Evolutionary conservation across 208 protist species (phyloP).

Genomic region (Crithidia brevicula): DNA sequence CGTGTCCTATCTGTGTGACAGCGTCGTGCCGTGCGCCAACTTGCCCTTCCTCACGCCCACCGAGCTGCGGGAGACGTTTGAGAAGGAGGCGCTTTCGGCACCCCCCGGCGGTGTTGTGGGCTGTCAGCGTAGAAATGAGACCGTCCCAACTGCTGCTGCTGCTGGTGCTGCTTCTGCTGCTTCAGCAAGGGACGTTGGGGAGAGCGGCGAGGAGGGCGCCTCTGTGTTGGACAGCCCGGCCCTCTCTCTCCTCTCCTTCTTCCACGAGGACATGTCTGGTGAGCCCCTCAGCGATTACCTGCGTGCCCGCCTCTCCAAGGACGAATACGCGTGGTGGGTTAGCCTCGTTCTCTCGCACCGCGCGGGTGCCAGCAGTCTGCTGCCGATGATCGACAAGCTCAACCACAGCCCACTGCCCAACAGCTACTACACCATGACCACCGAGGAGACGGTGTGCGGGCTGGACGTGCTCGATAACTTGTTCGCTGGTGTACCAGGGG

Average conservation of each 20-base stretch:
- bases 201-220: neutral
- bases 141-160: too few species aligned
- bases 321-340: constrained; percentile 82
- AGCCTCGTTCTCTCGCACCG: constrained; percentile 80
- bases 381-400: constrained; percentile 85
- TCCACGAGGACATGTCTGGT: constrained; percentile 64
- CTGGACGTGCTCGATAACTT: constrained; percentile 87
- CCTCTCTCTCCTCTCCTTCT: constrained; percentile 62
- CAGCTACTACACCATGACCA: constrained; percentile 84
- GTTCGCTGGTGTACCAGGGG: constrained; percentile 75
- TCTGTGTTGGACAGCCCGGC: constrained; percentile 41
- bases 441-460: constrained; percentile 60
- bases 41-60: constrained; percentile 63
- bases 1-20: constrained; percentile 72
- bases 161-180: too few species aligned
- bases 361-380: constrained; percentile 55
- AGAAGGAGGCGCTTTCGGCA: too few species aligned
- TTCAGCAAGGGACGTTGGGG: too few species aligned
- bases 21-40: constrained; percentile 69
- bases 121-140: too few species aligned
- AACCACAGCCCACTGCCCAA: constrained; percentile 84
- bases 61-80: constrained; percentile 44
- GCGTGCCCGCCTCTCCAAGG: constrained; percentile 41
- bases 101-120: too few species aligned
- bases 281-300: constrained; percentile 62